These are phyloP conservation scores for Kernera saxatilis DNA, from an alignment of 345 rosid species.

Conservation along the genomic window DNA sequence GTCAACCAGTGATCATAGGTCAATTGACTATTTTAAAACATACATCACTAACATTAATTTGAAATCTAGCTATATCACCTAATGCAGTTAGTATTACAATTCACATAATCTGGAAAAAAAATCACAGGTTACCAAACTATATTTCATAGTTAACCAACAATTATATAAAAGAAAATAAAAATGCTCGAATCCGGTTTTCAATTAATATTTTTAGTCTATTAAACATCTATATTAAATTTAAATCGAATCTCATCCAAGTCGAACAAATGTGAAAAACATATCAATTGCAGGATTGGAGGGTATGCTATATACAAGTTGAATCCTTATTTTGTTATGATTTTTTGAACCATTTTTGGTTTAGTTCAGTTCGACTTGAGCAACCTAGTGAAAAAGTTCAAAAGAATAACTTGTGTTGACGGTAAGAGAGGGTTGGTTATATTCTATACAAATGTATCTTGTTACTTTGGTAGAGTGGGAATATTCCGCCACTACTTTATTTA, in stretches of 20 bases:
- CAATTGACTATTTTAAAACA: neutral
- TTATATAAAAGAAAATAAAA: no score
- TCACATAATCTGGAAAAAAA: no score
- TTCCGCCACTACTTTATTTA: slow-evolving; percentile 4
- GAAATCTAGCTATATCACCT: neutral
- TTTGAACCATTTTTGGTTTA: neutral
- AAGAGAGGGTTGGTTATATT: neutral
- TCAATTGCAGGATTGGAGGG: no score
- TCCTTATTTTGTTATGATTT: neutral
- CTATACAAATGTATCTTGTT: neutral
- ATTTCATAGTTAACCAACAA: no score
- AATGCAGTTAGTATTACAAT: no score
- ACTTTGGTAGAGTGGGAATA: slow-evolving; percentile 12
- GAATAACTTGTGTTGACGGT: slow-evolving; percentile 16
- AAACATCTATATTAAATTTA: no score
- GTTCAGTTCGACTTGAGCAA: neutral
- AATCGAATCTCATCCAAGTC: no score
- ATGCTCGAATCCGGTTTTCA: no score
- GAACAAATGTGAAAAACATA: no score
- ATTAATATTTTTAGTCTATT: no score
- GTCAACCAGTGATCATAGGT: neutral
- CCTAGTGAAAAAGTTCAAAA: neutral
- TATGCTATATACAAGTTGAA: no score
- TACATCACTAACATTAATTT: neutral
- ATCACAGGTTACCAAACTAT: no score